These are phyloP conservation scores for Leishmania guyanensis DNA, from an alignment of 208 protist species.

Conservation along the genomic window DNA sequence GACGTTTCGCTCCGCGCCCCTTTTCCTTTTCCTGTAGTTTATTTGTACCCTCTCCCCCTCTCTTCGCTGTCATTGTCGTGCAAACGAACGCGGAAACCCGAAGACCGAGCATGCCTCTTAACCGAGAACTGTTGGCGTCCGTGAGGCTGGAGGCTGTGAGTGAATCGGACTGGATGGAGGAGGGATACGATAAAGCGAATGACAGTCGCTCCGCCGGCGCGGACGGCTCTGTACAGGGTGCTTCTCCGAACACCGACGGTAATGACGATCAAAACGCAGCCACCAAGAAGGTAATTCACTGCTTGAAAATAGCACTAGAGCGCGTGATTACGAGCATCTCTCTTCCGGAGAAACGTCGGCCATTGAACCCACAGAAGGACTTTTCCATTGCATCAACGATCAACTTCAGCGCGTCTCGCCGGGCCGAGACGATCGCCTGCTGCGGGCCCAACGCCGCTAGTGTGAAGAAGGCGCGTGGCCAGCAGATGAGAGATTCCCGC, in stretches of 20 bases:
- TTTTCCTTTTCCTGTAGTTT: not conserved
- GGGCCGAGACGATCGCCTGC: slow-evolving; percentile 32
- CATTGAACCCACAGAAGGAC: slow-evolving; percentile 78
- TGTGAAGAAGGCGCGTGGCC: slow-evolving; percentile 1
- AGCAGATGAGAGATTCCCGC: slow-evolving; percentile 8
- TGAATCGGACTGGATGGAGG: slow-evolving; percentile 33
- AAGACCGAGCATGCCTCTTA: slow-evolving; percentile 42
- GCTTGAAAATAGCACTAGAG: slow-evolving; percentile 79
- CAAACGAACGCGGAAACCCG: not conserved
- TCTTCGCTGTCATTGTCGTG: not conserved
- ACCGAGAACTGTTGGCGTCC: slow-evolving; percentile 73
- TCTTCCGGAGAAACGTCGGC: slow-evolving; percentile 76
- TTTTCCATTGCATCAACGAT: slow-evolving; percentile 80
- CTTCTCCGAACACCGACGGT: slow-evolving; percentile 2
- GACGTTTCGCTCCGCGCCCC: not conserved
- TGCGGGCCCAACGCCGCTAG: slow-evolving; percentile 26
- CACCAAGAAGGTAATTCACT: slow-evolving; percentile 71
- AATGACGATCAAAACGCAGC: slow-evolving; percentile 46
- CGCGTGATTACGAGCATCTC: slow-evolving; percentile 83
- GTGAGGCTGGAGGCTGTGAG: slow-evolving; percentile 53
- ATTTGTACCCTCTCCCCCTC: not conserved
- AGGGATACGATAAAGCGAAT: slow-evolving; percentile 11
- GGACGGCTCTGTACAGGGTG: slow-evolving; percentile 1
- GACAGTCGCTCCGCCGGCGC: slow-evolving; percentile 11
- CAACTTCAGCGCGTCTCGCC: slow-evolving; percentile 32